A percentile compares a stretch with the other conserved stretches of the same genome.
Conservation (phyloP, 768 basidiomycete genomes). For the Solioccasus polychromus region DNA sequence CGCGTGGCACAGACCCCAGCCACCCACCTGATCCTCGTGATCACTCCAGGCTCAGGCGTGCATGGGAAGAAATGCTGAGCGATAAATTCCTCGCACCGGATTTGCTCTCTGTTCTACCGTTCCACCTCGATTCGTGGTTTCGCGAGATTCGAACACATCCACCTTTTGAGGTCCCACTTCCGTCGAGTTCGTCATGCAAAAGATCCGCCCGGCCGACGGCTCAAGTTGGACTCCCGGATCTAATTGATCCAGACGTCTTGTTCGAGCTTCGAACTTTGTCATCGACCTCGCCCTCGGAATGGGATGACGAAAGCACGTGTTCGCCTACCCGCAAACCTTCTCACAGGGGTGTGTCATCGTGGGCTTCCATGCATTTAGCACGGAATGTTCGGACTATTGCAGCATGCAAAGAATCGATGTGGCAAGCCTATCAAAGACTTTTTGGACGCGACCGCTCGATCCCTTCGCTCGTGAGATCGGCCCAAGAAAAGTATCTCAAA, state of each 20-base stretch:
- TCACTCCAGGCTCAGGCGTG: constrained; percentile 55
- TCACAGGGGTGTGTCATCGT: constrained; percentile 37
- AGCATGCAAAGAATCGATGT: constrained; percentile 70
- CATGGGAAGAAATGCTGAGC: constrained; percentile 69
- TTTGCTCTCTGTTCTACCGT: constrained; percentile 58
- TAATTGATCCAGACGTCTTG: constrained; percentile 28
- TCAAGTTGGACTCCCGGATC: constrained; percentile 16
- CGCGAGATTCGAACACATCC: constrained; percentile 48
- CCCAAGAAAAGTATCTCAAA: constrained; percentile 27
- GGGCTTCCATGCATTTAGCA: constrained; percentile 65
- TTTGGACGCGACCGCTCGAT: constrained; percentile 38
- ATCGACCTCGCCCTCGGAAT: constrained; percentile 21
- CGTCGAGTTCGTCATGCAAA: constrained; percentile 43
- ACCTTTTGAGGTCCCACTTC: constrained; percentile 51
- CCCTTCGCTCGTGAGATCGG: constrained; percentile 37
- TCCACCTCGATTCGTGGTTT: constrained; percentile 62
- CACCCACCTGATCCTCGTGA: constrained; percentile 50
- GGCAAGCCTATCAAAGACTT: constrained; percentile 56
- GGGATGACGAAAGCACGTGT: constrained; percentile 25
- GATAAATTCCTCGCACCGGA: constrained; percentile 53
- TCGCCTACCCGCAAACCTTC: constrained; percentile 16
- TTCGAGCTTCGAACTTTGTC: constrained; percentile 32
- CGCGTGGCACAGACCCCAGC: constrained; percentile 9
- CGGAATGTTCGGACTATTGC: constrained; percentile 52
- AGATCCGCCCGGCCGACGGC: constrained; percentile 13